Evolutionary conservation across 768 basidiomycete genomes (phyloP), one percentile per base, ranked within the genome.

Genomic region (Psilocybe sp.): DNA sequence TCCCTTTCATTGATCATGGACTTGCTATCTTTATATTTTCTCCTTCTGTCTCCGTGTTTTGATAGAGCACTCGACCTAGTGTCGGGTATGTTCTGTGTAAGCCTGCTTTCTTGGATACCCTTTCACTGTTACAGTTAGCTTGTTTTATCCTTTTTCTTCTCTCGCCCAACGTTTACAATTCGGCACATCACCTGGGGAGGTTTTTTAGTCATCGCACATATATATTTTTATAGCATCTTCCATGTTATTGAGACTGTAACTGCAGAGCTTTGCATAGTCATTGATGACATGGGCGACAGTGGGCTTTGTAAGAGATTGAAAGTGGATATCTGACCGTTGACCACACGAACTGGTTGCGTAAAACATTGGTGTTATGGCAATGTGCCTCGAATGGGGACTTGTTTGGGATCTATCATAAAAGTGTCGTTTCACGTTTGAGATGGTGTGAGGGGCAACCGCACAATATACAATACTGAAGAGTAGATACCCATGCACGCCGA

Each of bases 161-260:
- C 40, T 44, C 38, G 47, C 46, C 54, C 51, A 60, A 43, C 51
- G 54, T 49, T 40, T 53, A 49, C 55, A 50, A 47, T 55, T 47
- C 43, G 53, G 61, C 58, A 60, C 55, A 56, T 53, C 60, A 54
- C 55, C 55, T 49, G 54, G 55, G 57, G 58, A 56, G 57, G 60
- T 55, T 47, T 34, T 52, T 48, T 53, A 28, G 19, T 51, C 42
- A 49, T 50, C 16, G 46, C 19, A 44, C 23, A 18, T 45, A 47
- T 50, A 18, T 44, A 32, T 53, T 7, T 45, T 20, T 52, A 31
- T 54, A 44, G 40, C 35, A 35, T 33, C 15, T 42, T 34, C 36
- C 42, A 44, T 49, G 35, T 44, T 45, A 14, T 18, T 44, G 9
- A 18, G 37, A 12, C 33, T 36, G 34, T 44, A 39, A 40, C 19